phyloP scores from a whole-genome alignment of 306 rosid genomes.

The Gynostemma pentaphyllum region DNA sequence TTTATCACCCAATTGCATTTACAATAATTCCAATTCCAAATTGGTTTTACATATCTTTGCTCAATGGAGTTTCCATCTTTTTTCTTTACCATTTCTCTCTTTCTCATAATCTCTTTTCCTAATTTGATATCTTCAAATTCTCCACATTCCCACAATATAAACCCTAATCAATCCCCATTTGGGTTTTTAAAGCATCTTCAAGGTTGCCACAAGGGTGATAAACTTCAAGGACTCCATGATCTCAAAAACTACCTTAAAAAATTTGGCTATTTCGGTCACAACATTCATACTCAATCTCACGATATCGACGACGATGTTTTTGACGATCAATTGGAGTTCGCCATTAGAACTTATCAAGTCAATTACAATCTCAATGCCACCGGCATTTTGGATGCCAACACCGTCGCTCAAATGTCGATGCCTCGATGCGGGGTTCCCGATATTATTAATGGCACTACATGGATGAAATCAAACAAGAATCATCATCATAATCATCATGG shows the following conservation, averaged over 20 bases:
- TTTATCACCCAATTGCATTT: too few species aligned
- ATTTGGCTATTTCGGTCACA: too few species aligned
- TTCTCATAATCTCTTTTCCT: background rate
- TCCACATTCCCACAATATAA: background rate
- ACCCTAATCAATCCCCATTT: background rate
- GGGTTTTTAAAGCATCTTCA: slow-evolving; percentile 7
- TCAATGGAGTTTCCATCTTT: background rate
- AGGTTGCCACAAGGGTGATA: slow-evolving; percentile 15
- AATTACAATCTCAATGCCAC: too few species aligned
- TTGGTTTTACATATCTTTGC: background rate
- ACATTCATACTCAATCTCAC: background rate
- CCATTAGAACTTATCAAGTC: too few species aligned
- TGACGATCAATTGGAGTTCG: slow-evolving; percentile 14
- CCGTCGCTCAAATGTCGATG: slow-evolving; percentile 8
- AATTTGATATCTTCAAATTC: background rate
- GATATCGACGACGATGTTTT: background rate
- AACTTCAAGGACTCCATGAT: background rate
- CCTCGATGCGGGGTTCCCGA: slow-evolving; percentile 14
- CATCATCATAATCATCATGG: too few species aligned
- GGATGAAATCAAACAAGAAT: too few species aligned
- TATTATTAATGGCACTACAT: too few species aligned
- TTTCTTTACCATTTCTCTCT: too few species aligned
- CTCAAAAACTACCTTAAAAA: slow-evolving; percentile 12
- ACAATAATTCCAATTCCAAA: too few species aligned
- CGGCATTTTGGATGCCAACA: too few species aligned